Evolutionary conservation across 129 eudicot species (phyloP).

Genomic region (Centaurea solstitialis): DNA sequence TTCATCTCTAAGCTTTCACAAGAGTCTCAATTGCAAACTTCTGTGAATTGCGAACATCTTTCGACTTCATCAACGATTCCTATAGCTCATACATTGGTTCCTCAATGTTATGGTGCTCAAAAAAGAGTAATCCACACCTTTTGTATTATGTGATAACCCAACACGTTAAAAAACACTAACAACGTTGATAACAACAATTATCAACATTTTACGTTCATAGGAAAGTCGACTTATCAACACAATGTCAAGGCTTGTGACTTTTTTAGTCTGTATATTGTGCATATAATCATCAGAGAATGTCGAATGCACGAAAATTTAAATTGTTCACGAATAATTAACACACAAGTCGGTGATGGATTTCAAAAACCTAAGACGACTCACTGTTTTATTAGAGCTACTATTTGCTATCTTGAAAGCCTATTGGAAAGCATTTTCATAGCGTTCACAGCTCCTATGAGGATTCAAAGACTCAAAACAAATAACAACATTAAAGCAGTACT

Average conservation of each 20-base stretch:
- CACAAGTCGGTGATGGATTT: neutral
- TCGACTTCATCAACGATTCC: conserved; percentile 57
- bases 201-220: no score
- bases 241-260: no score
- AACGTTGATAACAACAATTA: no score
- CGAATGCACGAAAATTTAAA: neutral
- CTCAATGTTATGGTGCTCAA: conserved; percentile 83
- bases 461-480: no score
- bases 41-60: conserved; percentile 37
- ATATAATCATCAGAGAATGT: no score
- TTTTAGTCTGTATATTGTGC: no score
- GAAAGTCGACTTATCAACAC: no score
- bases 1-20: conserved; percentile 54
- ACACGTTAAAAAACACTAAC: no score
- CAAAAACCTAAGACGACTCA: conserved; percentile 27
- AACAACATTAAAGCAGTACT: no score
- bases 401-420: conserved; percentile 61
- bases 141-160: conserved; percentile 32
- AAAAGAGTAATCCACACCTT: conserved; percentile 73
- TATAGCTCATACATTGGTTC: conserved; percentile 84
- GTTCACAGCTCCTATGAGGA: no score
- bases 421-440: neutral
- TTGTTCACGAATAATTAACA: neutral
- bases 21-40: conserved; percentile 64
- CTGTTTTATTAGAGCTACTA: conserved; percentile 66